Evolutionary conservation across 2,329 filamentous ascomycete genomes (phyloP).

Genomic region (Phoma sp.): DNA sequence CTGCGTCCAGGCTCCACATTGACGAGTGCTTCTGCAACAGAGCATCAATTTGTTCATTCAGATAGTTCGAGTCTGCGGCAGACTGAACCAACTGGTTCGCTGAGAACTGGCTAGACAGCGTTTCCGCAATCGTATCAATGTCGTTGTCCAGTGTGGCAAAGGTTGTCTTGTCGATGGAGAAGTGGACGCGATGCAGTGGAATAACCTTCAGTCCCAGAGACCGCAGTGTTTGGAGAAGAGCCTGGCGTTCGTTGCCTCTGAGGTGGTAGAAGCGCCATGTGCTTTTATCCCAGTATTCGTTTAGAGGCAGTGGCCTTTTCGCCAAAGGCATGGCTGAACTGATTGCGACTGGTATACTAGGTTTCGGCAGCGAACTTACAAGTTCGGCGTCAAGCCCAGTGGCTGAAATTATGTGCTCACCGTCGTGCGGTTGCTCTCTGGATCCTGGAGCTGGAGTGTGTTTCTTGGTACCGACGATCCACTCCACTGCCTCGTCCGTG

Average conservation of each 20-base stretch:
- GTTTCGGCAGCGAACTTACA: not conserved
- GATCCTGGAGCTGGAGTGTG: not conserved
- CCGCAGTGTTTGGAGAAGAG: constrained; percentile 1
- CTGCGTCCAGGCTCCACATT: constrained; percentile 8
- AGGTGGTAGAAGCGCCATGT: not conserved
- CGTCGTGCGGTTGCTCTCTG: not conserved
- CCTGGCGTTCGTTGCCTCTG: not conserved
- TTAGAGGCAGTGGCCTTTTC: not conserved
- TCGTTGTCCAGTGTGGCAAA: constrained; percentile 2
- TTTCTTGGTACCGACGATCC: not conserved
- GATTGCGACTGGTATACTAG: not conserved
- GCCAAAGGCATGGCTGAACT: not conserved
- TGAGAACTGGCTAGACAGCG: not conserved
- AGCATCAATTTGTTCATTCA: constrained; percentile 6
- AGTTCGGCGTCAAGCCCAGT: not conserved
- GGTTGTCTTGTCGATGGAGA: not conserved
- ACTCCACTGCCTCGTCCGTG: not conserved
- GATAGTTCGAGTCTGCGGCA: constrained; percentile 1
- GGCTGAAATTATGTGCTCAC: not conserved
- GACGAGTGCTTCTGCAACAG: not conserved
- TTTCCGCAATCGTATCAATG: not conserved
- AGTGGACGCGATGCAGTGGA: not conserved
- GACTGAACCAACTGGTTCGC: not conserved
- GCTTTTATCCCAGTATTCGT: constrained; percentile 1
- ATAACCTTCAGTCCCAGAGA: constrained; percentile 5